These are phyloP conservation scores for Arthroderma sp. DNA, from an alignment of 2,329 filamentous ascomycete species.

Conservation along the genomic window DNA sequence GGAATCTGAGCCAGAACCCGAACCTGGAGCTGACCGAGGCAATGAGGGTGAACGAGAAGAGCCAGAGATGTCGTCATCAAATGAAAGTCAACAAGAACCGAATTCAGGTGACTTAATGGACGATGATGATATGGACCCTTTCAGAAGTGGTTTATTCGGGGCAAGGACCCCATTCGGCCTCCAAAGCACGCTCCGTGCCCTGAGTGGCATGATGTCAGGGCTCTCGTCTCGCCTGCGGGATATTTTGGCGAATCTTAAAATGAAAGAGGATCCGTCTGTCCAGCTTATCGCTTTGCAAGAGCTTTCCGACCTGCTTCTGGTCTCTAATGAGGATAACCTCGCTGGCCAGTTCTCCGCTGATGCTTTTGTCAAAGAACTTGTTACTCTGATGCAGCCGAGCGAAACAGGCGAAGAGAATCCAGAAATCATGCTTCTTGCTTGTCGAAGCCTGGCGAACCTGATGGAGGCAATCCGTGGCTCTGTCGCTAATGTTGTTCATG, in stretches of 20 bases:
- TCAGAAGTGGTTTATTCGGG: conserved; percentile 51
- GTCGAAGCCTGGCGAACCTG: conserved; percentile 85
- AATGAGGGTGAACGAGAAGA: conserved; percentile 31
- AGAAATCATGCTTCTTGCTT: conserved; percentile 93
- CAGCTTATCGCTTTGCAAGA: conserved; percentile 90
- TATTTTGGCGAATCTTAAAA: conserved; percentile 59
- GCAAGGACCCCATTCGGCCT: conserved; percentile 51
- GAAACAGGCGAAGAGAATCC: conserved; percentile 82
- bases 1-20: conserved; percentile 18
- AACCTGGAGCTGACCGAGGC: conserved; percentile 23
- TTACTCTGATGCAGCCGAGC: conserved; percentile 79
- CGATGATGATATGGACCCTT: conserved; percentile 48
- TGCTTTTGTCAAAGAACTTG: conserved; percentile 87
- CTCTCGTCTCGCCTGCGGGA: conserved; percentile 67
- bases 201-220: conserved; percentile 86
- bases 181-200: conserved; percentile 67
- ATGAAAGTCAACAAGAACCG: conserved; percentile 55
- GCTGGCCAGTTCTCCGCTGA: conserved; percentile 92
- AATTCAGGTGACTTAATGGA: conserved; percentile 52
- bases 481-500: conserved; percentile 91
- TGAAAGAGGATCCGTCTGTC: conserved; percentile 71
- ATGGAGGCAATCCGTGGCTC: conserved; percentile 94
- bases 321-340: conserved; percentile 93
- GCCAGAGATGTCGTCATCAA: conserved; percentile 44
- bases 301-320: conserved; percentile 78